phyloP scores from a whole-genome alignment of 306 rosid species.

The Cucurbita pepo region DNA sequence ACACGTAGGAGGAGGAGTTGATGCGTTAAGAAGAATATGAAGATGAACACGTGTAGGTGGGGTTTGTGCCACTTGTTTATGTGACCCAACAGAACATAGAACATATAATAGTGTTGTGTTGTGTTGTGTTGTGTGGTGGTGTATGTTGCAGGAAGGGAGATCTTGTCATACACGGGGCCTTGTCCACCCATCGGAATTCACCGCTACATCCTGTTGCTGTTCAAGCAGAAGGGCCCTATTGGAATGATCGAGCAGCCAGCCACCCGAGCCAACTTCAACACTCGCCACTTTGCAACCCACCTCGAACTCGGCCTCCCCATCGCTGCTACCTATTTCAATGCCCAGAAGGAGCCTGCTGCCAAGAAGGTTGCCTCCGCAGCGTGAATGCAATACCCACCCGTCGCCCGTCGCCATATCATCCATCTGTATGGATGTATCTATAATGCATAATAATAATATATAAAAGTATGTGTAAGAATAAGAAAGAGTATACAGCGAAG shows the following conservation, averaged over 20 bases:
- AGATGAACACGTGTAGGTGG: no score
- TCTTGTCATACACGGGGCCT: slow-evolving; percentile 55
- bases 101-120: no score
- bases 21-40: no score
- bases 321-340: slow-evolving; percentile 73
- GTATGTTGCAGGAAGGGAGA: slow-evolving; percentile 44
- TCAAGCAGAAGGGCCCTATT: slow-evolving; percentile 38
- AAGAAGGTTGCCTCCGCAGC: slow-evolving; percentile 10
- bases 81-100: no score
- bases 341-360: slow-evolving; percentile 63
- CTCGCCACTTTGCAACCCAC: slow-evolving; percentile 48
- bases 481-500: neutral
- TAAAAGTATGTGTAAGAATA: neutral
- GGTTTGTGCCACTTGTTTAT: no score
- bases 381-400: neutral
- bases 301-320: slow-evolving; percentile 58
- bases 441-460: neutral
- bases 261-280: slow-evolving; percentile 45
- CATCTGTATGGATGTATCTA: no score
- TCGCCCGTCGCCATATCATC: neutral
- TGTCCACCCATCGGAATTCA: slow-evolving; percentile 76
- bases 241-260: slow-evolving; percentile 53
- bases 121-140: no score
- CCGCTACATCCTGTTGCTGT: slow-evolving; percentile 52
- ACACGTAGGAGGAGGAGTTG: no score